Base-by-base conservation (phyloP, 805 yeast species). In the Clavispora asparagi region DNA sequence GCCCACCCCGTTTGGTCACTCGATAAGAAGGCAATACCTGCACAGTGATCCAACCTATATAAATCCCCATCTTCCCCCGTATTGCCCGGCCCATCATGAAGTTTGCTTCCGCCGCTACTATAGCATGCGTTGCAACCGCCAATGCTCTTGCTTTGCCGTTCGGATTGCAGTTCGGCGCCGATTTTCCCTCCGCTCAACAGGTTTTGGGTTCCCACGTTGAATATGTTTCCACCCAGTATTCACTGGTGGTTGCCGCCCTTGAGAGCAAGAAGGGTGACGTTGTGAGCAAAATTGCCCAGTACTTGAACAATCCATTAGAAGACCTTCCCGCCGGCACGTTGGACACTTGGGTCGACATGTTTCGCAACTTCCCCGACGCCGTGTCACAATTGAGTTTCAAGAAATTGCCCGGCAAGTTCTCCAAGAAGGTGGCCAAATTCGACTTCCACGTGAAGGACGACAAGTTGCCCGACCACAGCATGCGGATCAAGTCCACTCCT, bases 321-420 rank as follows among this genome's bases (percentile, higher is more conserved):
- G 53, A 70, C 13, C 55, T 83, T 39, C 70, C 85, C 14, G 59
- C 66, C 5, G 81, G 76, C 11, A 63, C 83, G 42, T 74, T 77
- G 58, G 49, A 61, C 25, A 58, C 77, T 29, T 85, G 91, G 91
- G 58, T 76, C 26, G 89, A 84, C 36, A 77, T 84, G 81, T 68
- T 83, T 33, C 46, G 73, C 56, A 64, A 69, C 42, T 85, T 77
- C 65, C 91, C 91, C 23, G 67, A 73, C n/a, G 70, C 80, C 25
- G 63, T 81, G 16, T 56, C 71, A 19, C 65, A 71, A 39, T 64
- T 85, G 69, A 72, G 71, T 49, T 70, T 81, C 51, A 66, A 63
- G 51, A 68, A 83, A 8, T 62, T 65, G 36, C 85, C 87, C 28
- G 76, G 73, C 56, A 68, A 69, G 45, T 63, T 68, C 39, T 55